These are phyloP conservation scores for Neonectria faginata DNA, from an alignment of 2,329 filamentous ascomycete species.

Conservation along the genomic window DNA sequence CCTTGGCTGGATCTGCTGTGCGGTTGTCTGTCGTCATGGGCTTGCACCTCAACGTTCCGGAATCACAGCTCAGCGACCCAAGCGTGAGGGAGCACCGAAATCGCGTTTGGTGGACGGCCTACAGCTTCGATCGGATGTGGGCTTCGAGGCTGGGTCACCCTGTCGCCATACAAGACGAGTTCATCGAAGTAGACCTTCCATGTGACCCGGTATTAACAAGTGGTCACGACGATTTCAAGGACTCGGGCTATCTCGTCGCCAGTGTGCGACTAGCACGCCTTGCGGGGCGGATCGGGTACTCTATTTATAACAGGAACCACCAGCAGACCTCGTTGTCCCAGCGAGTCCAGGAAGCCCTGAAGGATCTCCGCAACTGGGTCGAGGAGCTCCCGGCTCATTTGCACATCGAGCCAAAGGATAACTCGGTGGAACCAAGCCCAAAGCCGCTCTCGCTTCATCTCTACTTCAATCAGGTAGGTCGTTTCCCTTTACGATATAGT, in stretches of 20 bases:
- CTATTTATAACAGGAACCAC: constrained; percentile 48
- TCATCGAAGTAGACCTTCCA: constrained; percentile 59
- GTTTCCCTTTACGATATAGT: accelerated
- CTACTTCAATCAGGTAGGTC: constrained; percentile 48
- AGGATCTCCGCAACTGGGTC: constrained; percentile 47
- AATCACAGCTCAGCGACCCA: constrained; percentile 54
- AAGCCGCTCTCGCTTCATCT: constrained; percentile 51
- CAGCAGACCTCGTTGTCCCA: constrained; percentile 48
- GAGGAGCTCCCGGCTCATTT: constrained; percentile 48
- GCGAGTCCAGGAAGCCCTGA: constrained; percentile 49
- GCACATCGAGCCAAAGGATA: constrained; percentile 46
- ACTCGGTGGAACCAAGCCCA: constrained; percentile 34
- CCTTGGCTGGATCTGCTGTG: constrained; percentile 58
- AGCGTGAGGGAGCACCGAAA: constrained; percentile 53
- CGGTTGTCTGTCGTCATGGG: constrained; percentile 58
- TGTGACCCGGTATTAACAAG: constrained; percentile 47
- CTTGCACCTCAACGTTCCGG: constrained; percentile 54
- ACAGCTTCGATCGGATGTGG: constrained; percentile 56
- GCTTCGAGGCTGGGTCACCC: constrained; percentile 62
- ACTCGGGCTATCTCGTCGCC: constrained; percentile 49
- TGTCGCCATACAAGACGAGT: constrained; percentile 60
- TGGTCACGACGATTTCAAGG: constrained; percentile 48
- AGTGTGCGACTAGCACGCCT: constrained; percentile 54
- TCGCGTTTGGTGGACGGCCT: constrained; percentile 31
- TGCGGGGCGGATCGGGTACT: constrained; percentile 44